phyloP scores from a whole-genome alignment of 148 eudicot genomes.

The Spergularia marina region DNA sequence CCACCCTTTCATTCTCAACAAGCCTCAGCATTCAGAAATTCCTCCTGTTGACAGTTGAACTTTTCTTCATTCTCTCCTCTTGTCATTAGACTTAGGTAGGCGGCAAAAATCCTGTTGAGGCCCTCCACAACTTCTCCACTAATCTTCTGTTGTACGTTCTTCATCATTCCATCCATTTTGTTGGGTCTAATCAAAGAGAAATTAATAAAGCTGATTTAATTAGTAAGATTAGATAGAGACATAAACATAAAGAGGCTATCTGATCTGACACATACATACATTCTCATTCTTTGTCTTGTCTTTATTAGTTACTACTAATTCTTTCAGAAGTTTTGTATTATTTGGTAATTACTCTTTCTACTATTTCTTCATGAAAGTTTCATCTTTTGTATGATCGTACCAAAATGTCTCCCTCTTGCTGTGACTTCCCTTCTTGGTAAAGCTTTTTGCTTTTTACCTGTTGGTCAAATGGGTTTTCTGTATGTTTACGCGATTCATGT shows the following conservation, averaged over 20 bases:
- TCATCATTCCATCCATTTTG: neutral
- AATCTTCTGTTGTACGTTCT: neutral
- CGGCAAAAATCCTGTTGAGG: neutral
- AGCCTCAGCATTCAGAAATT: neutral
- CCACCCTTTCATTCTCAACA: neutral
- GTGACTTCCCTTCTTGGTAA: neutral
- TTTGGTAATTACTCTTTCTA: conserved; percentile 8
- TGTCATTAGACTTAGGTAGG: neutral
- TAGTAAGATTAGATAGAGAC: neutral
- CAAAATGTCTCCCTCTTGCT: conserved; percentile 6
- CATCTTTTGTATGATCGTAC: neutral
- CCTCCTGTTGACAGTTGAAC: neutral
- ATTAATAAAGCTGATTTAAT: neutral
- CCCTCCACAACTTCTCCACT: neutral
- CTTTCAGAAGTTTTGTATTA: too few species aligned
- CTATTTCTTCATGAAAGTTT: neutral
- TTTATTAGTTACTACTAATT: neutral
- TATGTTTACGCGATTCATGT: too few species aligned
- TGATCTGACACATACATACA: neutral
- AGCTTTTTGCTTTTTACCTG: neutral
- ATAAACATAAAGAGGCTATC: neutral
- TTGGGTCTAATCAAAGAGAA: neutral
- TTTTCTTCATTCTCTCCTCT: neutral
- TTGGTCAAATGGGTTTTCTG: too few species aligned
- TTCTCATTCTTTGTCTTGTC: neutral